Percentiles rank a stretch among this genome's conserved stretches.
Conservation (phyloP, 1,284 basidiomycete genomes). For the Chalciporus sp. region DNA sequence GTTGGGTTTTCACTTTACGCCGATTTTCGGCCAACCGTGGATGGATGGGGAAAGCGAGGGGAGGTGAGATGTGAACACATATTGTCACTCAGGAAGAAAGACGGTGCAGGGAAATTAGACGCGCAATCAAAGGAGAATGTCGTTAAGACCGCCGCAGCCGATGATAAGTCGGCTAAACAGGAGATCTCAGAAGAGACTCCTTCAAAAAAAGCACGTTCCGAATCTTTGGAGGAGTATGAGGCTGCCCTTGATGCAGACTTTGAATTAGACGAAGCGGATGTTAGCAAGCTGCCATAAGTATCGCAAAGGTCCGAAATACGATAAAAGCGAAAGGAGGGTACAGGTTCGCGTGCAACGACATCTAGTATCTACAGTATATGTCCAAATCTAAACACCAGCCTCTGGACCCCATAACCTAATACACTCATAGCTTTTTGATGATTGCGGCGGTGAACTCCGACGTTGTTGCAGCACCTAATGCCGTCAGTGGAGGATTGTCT, state of each 20-base stretch:
- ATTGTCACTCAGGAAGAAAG: slow-evolving; percentile 51
- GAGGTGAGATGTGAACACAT: slow-evolving; percentile 67
- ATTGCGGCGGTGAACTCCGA: slow-evolving; percentile 92
- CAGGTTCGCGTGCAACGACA: slow-evolving; percentile 16
- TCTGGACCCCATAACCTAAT: not conserved
- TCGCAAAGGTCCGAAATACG: not conserved
- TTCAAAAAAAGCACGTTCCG: slow-evolving; percentile 39
- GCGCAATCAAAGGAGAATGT: not conserved
- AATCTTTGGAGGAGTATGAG: slow-evolving; percentile 56
- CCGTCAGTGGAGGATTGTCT: slow-evolving; percentile 5
- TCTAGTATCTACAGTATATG: slow-evolving; percentile 30
- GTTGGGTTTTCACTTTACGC: slow-evolving; percentile 75
- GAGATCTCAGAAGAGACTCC: not conserved
- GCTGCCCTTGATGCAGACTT: slow-evolving; percentile 44
- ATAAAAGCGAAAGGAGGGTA: slow-evolving; percentile 21
- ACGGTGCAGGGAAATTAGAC: slow-evolving; percentile 7
- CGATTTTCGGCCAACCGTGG: slow-evolving; percentile 71
- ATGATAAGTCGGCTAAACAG: not conserved
- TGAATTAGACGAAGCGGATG: slow-evolving; percentile 46
- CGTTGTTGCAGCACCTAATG: slow-evolving; percentile 79
- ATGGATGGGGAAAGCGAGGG: slow-evolving; percentile 75
- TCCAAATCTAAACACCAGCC: slow-evolving; percentile 8
- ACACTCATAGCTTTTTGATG: slow-evolving; percentile 65
- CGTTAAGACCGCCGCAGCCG: not conserved
- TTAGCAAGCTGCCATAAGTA: slow-evolving; percentile 29